A percentile compares a stretch with the other conserved stretches of the same genome.
Evolutionary conservation across 2,329 filamentous ascomycete species (phyloP).

Genomic region (Thielaviopsis euricoi): DNA sequence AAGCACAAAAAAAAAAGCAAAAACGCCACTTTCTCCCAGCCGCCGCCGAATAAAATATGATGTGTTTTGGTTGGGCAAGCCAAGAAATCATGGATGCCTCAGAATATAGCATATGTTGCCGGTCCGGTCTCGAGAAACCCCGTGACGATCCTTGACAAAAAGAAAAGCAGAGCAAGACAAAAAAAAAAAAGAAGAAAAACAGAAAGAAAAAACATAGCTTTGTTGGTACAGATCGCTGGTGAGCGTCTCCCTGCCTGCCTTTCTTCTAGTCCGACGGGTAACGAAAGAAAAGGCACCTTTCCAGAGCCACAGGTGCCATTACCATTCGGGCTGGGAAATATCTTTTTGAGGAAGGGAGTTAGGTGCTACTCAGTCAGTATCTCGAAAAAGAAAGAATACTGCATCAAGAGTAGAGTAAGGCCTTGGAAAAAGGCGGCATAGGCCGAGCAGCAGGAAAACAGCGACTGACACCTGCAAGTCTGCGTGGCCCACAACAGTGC

Average conservation of each 20-base stretch:
- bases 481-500: background rate
- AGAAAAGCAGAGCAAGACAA: too few species aligned
- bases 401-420: background rate
- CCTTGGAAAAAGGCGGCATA: background rate
- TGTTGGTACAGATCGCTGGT: too few species aligned
- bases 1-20: constrained; percentile 8
- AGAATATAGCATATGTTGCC: background rate
- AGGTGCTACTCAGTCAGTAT: background rate
- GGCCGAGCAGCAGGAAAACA: too few species aligned
- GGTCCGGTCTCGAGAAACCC: background rate
- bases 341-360: background rate
- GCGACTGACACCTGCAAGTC: too few species aligned
- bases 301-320: too few species aligned
- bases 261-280: too few species aligned
- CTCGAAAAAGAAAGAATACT: background rate
- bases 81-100: background rate
- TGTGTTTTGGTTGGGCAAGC: background rate
- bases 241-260: too few species aligned
- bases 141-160: background rate
- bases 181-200: too few species aligned
- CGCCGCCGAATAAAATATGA: background rate
- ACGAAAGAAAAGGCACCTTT: too few species aligned
- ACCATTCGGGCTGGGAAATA: background rate
- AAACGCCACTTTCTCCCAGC: background rate
- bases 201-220: too few species aligned